Evolutionary conservation across 345 rosid species (phyloP), one percentile per base, ranked within the genome.

Genomic region (Syzygium oleosum): DNA sequence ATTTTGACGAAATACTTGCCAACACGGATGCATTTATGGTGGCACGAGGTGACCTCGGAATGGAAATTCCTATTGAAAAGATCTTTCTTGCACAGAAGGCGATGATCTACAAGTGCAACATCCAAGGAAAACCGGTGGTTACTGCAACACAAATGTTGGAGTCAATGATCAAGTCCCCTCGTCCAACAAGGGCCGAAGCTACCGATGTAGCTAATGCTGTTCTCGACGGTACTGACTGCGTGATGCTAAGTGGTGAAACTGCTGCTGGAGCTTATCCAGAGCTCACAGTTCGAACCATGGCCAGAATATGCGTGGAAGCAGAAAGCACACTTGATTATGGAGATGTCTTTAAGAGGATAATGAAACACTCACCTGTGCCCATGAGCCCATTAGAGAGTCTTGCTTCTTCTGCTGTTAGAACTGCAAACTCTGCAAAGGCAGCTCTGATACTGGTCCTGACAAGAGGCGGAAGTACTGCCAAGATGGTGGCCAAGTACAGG

Each of bases 221-320:
- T 89, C 97, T 97, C 15, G 98, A 97, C 3, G 98, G 99, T 63
- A 92, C 97, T 2, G 99, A 97, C 90, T 97, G 99, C 78, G 99
- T 97, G 84, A 97, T 97, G 99, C 93, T 97, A 41, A 97, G 99
- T 58, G 99, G 99, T 29, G 99, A 97, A 88, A 97, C 99, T 1
- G 99, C 99, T 73, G 99, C 99, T 19, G 99, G 99, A 89, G 99
- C 99, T 22, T 97, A 96, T 90, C 99, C 99, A 4, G 99, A 95
- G 56, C 94, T 95, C 38, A 97, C 99, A 22, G 99, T 97, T 16
- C 92, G 89, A 73, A 97, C 99, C 49, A 97, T 97, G 99, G 98
- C 98, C n/a, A 94, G 90, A 89, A 97, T 97, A 80, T 97, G 99
- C 14, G 86, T 93, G 12, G 99, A 97, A 93, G 99, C 99, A 1